phyloP scores from a whole-genome alignment of 116 monocot genomes.

The Thalassia testudinum region DNA sequence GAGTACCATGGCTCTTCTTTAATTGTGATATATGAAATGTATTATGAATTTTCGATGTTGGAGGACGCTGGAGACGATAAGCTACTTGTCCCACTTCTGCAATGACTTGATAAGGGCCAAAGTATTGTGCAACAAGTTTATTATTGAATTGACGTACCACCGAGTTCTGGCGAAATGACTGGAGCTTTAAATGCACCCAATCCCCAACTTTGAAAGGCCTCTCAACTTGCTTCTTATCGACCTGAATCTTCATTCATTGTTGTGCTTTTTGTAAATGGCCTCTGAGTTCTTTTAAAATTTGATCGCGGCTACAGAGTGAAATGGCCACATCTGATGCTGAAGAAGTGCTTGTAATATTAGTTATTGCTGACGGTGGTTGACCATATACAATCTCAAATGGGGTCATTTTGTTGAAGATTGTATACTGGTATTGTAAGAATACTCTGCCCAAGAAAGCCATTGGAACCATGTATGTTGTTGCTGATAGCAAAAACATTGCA shows the following conservation, averaged over 20 bases:
- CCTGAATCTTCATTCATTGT: neutral
- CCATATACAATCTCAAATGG: too few relatives aligned
- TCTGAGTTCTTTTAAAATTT: neutral
- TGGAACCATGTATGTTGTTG: too few relatives aligned
- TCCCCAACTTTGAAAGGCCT: neutral
- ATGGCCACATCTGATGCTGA: neutral
- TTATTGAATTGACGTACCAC: neutral
- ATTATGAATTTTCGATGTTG: neutral
- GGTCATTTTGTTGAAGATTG: too few relatives aligned
- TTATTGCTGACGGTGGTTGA: neutral
- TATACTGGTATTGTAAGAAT: too few relatives aligned
- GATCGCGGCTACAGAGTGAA: neutral
- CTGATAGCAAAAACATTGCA: too few relatives aligned
- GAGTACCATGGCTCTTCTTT: neutral
- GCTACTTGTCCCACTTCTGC: conserved; percentile 3
- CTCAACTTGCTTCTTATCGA: neutral
- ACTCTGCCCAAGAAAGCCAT: too few relatives aligned
- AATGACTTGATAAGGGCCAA: neutral
- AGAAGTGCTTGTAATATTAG: neutral
- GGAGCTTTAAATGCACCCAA: conserved; percentile 6
- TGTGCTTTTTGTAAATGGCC: neutral
- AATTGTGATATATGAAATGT: neutral
- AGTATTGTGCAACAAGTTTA: conserved; percentile 1
- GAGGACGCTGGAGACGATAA: neutral
- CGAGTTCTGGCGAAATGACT: neutral